Evolutionary conservation across 2,329 filamentous ascomycete genomes (phyloP).

Genomic region (Arthroderma sp.): DNA sequence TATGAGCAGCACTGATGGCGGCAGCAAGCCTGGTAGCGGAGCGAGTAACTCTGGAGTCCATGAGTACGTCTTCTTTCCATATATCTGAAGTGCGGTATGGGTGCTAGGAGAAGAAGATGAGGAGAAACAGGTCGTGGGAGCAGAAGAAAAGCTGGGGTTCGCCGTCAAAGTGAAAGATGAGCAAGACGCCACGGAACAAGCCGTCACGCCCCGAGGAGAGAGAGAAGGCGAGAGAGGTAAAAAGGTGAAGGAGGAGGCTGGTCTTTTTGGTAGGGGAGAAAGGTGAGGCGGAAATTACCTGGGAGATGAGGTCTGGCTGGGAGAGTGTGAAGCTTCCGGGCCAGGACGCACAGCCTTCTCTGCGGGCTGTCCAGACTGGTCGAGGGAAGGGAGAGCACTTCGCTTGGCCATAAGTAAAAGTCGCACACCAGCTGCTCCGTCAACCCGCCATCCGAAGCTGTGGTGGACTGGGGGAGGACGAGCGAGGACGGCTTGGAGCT

Average conservation of each 20-base stretch:
- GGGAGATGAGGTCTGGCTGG: constrained; percentile 21
- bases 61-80: constrained; percentile 47
- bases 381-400: constrained; percentile 31
- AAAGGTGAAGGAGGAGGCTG: not conserved
- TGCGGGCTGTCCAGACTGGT: constrained; percentile 23
- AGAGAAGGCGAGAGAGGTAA: constrained; percentile 8
- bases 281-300: constrained; percentile 26
- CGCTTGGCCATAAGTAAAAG: constrained; percentile 39
- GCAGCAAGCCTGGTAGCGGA: constrained; percentile 50
- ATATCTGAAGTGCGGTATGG: constrained; percentile 6
- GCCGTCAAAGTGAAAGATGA: not conserved
- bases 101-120: constrained; percentile 7
- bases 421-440: constrained; percentile 19
- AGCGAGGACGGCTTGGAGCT: too few species aligned
- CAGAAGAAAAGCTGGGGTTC: constrained; percentile 3
- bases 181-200: not conserved
- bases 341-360: constrained; percentile 27
- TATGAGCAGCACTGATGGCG: constrained; percentile 35
- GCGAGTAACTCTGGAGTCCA: constrained; percentile 94
- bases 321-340: constrained; percentile 15
- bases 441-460: constrained; percentile 35
- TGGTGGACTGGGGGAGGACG: constrained; percentile 8
- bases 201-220: not conserved
- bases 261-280: constrained; percentile 5
- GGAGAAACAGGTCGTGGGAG: constrained; percentile 10